phyloP scores from a whole-genome alignment of 2,329 filamentous ascomycete species.

The Verticillium tricorpus region DNA sequence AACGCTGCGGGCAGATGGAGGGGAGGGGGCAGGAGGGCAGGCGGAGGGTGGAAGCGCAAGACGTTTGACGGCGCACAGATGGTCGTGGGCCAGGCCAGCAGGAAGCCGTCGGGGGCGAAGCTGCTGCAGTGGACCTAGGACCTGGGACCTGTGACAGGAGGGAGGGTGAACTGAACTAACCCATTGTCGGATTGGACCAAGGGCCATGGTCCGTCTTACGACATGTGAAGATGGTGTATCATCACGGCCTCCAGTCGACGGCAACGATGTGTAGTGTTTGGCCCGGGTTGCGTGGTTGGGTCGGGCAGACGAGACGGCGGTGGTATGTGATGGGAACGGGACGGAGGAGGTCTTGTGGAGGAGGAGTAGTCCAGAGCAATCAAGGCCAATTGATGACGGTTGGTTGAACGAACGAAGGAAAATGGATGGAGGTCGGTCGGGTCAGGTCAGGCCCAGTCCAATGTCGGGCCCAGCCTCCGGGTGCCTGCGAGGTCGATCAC shows the following conservation, averaged over 20 bases:
- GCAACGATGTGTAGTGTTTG: neutral
- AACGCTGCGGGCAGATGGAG: constrained; percentile 4
- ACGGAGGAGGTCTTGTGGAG: neutral
- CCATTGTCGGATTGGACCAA: constrained; percentile 27
- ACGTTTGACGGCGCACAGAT: constrained; percentile 15
- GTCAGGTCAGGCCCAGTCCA: neutral
- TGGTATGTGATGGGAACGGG: constrained; percentile 3
- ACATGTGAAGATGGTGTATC: constrained; percentile 9
- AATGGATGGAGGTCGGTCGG: neutral
- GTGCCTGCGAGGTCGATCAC: neutral
- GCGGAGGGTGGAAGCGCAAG: constrained; percentile 12
- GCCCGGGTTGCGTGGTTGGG: neutral
- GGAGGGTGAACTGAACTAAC: constrained; percentile 19
- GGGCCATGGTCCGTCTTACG: constrained; percentile 26
- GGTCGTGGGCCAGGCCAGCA: neutral
- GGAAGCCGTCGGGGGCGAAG: neutral
- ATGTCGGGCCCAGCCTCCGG: neutral
- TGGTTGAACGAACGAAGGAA: neutral
- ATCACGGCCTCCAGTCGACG: neutral
- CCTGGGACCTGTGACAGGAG: neutral
- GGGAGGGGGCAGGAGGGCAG: constrained; percentile 1
- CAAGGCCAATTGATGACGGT: neutral
- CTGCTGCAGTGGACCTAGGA: constrained; percentile 1
- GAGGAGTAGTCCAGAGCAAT: neutral
- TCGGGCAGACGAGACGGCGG: neutral